Conservation (phyloP, 2,329 filamentous ascomycete genomes). For the Xylariaceae sp. region DNA sequence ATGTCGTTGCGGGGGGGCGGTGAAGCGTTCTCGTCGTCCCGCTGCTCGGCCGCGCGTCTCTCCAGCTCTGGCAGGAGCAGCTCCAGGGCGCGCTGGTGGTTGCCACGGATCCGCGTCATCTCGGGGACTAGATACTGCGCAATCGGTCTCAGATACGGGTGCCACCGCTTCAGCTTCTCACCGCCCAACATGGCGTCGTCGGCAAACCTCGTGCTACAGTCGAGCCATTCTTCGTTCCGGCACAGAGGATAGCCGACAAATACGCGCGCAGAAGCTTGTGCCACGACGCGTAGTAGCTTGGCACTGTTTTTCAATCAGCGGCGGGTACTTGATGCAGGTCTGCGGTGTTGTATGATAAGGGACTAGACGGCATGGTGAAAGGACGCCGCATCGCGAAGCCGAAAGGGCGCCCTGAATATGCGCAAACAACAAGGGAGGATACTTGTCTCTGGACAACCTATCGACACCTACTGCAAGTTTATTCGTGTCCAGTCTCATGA, state of each 20-base stretch:
- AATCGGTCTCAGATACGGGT: constrained; percentile 19
- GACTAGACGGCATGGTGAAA: too few species aligned
- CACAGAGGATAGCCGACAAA: constrained; percentile 23
- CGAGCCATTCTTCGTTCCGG: constrained; percentile 20
- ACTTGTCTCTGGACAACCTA: too few species aligned
- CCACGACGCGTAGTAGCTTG: constrained; percentile 19
- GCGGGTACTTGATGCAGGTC: too few species aligned
- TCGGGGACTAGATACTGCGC: constrained; percentile 21
- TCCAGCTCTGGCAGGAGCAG: constrained; percentile 18
- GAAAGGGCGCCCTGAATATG: too few species aligned
- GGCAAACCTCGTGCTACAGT: constrained; percentile 21
- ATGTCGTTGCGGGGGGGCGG: constrained; percentile 15
- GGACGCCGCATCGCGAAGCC: too few species aligned
- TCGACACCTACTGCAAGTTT: constrained; percentile 16
- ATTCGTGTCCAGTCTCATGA: constrained; percentile 24
- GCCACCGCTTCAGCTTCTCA: constrained; percentile 22
- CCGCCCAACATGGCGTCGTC: constrained; percentile 20
- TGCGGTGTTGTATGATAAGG: too few species aligned
- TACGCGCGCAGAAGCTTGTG: constrained; percentile 21
- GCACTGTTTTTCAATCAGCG: too few species aligned
- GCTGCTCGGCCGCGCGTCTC: constrained; percentile 9
- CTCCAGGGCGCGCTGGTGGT: constrained; percentile 17
- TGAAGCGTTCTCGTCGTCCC: constrained; percentile 2
- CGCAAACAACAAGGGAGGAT: too few species aligned
- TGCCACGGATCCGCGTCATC: constrained; percentile 19